Percentiles rank a stretch among this genome's conserved stretches.
phyloP scores from a whole-genome alignment of 192 early-diverging fungal species.

The Rhizoclosmatium globosum region DNA sequence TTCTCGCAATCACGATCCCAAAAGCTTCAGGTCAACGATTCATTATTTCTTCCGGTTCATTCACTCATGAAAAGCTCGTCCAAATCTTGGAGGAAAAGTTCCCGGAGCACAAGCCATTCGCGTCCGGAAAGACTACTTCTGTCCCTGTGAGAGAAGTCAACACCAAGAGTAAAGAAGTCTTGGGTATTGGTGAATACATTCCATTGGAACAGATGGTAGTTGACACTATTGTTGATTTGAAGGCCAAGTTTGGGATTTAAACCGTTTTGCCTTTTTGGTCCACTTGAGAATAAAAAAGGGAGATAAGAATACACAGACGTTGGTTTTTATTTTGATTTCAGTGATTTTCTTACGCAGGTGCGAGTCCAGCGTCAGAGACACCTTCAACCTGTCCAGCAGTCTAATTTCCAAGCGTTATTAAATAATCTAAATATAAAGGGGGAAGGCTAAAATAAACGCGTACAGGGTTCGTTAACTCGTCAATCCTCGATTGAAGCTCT shows the following conservation, averaged over 20 bases:
- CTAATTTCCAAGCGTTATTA: neutral
- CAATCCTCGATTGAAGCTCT: constrained; percentile 60
- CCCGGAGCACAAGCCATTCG: neutral
- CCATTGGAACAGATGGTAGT: constrained; percentile 25
- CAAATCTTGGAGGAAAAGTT: constrained; percentile 16
- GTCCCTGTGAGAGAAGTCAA: constrained; percentile 33
- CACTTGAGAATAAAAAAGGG: no score
- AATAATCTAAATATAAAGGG: constrained; percentile 18
- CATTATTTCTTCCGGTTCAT: constrained; percentile 32
- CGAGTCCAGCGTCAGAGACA: no score
- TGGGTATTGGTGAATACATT: constrained; percentile 36
- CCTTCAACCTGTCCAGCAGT: neutral
- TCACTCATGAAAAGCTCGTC: constrained; percentile 11
- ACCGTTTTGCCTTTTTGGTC: no score
- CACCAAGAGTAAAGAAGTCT: constrained; percentile 20
- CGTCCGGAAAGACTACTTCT: neutral
- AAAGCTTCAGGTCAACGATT: constrained; percentile 31
- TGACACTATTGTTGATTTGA: constrained; percentile 18
- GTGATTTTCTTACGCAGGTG: no score
- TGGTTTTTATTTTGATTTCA: no score
- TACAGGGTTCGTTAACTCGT: constrained; percentile 50
- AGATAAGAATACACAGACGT: no score
- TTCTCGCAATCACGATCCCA: constrained; percentile 27
- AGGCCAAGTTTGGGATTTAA: constrained; percentile 8
- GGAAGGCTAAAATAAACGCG: constrained; percentile 10